These are phyloP conservation scores for Suhomyces kilbournensis DNA, from an alignment of 805 yeast genomes.

Conservation along the genomic window DNA sequence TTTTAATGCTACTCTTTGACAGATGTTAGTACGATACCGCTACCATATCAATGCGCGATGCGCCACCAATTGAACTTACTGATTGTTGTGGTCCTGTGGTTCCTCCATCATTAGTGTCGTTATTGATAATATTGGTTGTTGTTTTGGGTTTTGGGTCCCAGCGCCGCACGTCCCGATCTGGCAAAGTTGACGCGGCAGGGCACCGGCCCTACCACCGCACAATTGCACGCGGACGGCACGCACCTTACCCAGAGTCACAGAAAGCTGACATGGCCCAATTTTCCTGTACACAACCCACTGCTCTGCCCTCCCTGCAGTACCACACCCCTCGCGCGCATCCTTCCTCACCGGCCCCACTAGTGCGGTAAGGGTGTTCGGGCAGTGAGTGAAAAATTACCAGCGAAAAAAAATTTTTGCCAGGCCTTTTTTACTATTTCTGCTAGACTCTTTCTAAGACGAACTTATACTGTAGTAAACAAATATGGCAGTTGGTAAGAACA, in stretches of 20 bases:
- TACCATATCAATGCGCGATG: background rate
- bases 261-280: background rate
- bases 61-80: constrained; percentile 25
- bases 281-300: background rate
- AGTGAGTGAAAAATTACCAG: background rate
- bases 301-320: background rate
- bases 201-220: background rate
- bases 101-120: constrained; percentile 7
- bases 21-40: too few species aligned
- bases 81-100: constrained; percentile 33
- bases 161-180: constrained; percentile 1
- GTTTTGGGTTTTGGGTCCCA: background rate
- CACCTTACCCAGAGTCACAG: background rate
- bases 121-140: constrained; percentile 1
- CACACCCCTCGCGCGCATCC: background rate
- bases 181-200: background rate
- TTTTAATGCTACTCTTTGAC: constrained; percentile 59
- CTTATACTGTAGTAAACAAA: constrained; percentile 16
- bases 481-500: constrained; percentile 79
- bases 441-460: constrained; percentile 3
- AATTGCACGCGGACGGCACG: background rate
- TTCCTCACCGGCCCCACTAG: background rate
- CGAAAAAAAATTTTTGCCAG: background rate
- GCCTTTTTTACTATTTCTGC: background rate
- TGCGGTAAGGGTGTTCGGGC: constrained; percentile 1